Percentiles rank a stretch among this genome's conserved stretches.
These are phyloP conservation scores for Trametes pubescens DNA, from an alignment of 1,284 basidiomycete genomes.

Conservation along the genomic window DNA sequence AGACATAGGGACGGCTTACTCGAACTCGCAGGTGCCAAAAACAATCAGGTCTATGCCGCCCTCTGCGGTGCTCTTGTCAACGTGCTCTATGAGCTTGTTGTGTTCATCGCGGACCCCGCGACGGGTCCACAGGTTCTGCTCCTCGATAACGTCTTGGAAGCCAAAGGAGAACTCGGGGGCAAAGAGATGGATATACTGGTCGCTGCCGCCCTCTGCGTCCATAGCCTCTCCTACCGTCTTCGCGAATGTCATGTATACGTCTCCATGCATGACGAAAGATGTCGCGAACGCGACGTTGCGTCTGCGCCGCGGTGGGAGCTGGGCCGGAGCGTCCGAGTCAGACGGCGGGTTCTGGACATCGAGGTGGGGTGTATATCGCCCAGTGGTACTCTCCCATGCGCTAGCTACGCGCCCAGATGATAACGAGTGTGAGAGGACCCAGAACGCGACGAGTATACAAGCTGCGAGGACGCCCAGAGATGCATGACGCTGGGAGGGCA, in stretches of 20 bases:
- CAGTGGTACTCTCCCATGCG: slow-evolving; percentile 2
- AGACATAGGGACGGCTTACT: slow-evolving; percentile 36
- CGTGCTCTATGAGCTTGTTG: slow-evolving; percentile 38
- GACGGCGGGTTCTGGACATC: slow-evolving; percentile 4
- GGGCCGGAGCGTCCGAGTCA: not conserved
- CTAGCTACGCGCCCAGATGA: not conserved
- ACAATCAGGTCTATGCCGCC: slow-evolving; percentile 45
- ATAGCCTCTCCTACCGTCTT: slow-evolving; percentile 44
- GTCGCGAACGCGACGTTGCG: slow-evolving; percentile 43
- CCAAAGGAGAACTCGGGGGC: slow-evolving; percentile 41
- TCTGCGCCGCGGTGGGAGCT: slow-evolving; percentile 21
- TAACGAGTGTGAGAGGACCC: slow-evolving; percentile 20
- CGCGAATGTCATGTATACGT: slow-evolving; percentile 47
- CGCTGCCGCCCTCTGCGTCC: slow-evolving; percentile 23
- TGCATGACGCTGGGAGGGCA: slow-evolving; percentile 11
- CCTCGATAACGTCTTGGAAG: slow-evolving; percentile 43
- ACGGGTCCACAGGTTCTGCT: slow-evolving; percentile 40
- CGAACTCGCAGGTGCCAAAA: slow-evolving; percentile 48
- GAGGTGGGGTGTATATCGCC: slow-evolving; percentile 14
- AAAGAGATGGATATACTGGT: slow-evolving; percentile 40
- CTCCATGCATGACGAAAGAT: slow-evolving; percentile 44
- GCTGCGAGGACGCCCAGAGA: slow-evolving; percentile 18
- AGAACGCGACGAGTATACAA: slow-evolving; percentile 20
- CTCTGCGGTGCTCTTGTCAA: slow-evolving; percentile 31
- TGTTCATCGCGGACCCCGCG: slow-evolving; percentile 35